Base-by-base conservation (phyloP, 192 early-diverging fungal genomes). In the Glomus cerebriforme region DNA sequence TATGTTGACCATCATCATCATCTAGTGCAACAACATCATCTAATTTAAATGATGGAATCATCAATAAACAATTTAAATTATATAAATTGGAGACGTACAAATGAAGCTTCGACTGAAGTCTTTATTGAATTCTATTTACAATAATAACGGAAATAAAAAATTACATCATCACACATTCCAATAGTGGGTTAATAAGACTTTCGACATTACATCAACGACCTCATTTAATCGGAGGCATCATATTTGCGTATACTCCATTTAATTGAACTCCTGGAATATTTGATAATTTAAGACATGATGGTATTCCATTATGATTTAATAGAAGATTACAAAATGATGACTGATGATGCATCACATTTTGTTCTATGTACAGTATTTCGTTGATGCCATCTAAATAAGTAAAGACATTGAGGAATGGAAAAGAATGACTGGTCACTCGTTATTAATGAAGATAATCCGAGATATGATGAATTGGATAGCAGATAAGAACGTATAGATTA, bases 51-150 rank as follows among this genome's bases (percentile, higher is more conserved):
- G 62, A 22, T 54, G 29, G 8, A 26, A 49, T 26, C 19, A 17
- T 26, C 15, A 12, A 49, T 45, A 4, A 26, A 22, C 39, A 19
- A 29, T 63, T 76, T 47, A 76, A 15, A 64, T 76, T 76, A 22
- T 60, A 76, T 64, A 76, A 26, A 65, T 49, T 76, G 75, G 75
- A 34, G 75, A 45, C 75, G 75, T 22, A 45, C 26, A 8, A 76
- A 76, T 31, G 34, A 62, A 37, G 32, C 75, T 17, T 32, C 60
- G 2, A n/a, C 29, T 3, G 60, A 76, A 24, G 60, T 9, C 5
- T 76, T 76, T 64, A 7, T 65, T 22, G 60, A 60, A 43, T 76
- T 43, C 24, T 9, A 76, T 76, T 29, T 76, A 76, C 10, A 26
- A 32, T 1, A 76, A 43, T 5, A 76, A 76, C 19, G 60, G 60